Conservation (phyloP, 2,329 filamentous ascomycete species). For the Ilyonectria sp. region DNA sequence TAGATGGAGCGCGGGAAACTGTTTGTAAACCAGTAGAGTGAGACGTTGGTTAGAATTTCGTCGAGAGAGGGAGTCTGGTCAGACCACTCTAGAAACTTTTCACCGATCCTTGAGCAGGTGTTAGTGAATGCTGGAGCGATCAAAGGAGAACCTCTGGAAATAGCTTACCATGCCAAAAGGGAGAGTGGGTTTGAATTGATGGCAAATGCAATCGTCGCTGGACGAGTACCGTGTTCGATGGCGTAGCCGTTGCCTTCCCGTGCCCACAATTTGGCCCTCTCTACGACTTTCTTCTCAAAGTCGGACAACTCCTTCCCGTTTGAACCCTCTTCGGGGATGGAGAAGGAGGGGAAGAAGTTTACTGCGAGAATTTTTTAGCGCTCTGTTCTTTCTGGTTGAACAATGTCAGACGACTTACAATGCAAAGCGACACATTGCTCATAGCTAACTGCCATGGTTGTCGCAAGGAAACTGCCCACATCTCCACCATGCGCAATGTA, state of each 20-base stretch:
- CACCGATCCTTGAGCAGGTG: constrained; percentile 3
- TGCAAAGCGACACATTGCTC: neutral
- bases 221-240: neutral
- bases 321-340: too few species aligned
- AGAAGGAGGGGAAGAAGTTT: too few species aligned
- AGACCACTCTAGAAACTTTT: constrained; percentile 7
- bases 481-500: constrained; percentile 7
- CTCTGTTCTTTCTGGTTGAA: too few species aligned
- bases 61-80: neutral
- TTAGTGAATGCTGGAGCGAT: too few species aligned
- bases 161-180: neutral
- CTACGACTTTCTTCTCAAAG: too few species aligned
- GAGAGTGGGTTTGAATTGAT: constrained; percentile 1
- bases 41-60: constrained; percentile 6
- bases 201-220: neutral
- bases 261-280: too few species aligned
- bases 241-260: neutral
- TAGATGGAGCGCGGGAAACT: too few species aligned
- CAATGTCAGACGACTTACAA: too few species aligned
- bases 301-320: too few species aligned
- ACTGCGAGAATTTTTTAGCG: too few species aligned
- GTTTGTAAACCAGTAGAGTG: constrained; percentile 9
- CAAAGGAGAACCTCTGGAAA: neutral
- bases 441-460: neutral
- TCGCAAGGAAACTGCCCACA: neutral